Conservation (phyloP, 2,329 filamentous ascomycete genomes). For the Aspergillus bombycis region DNA sequence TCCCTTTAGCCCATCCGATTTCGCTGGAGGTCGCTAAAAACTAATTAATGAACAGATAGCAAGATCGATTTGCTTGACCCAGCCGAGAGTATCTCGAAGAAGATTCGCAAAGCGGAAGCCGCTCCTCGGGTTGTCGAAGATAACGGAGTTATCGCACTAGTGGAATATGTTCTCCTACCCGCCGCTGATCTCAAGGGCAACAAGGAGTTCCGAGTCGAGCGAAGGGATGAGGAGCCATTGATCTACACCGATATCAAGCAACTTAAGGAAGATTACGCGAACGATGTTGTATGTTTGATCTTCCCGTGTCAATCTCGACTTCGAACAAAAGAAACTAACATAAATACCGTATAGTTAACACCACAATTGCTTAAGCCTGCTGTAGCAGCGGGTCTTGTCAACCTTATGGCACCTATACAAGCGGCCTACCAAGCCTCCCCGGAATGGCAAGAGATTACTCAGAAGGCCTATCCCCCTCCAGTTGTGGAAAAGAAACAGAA, state of each 20-base stretch:
- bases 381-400: constrained; percentile 71
- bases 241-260: constrained; percentile 76
- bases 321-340: constrained; percentile 9
- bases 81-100: constrained; percentile 74
- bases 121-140: constrained; percentile 75
- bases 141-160: constrained; percentile 84
- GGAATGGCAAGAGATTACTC: constrained; percentile 79
- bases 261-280: constrained; percentile 77
- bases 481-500: constrained; percentile 70
- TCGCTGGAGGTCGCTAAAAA: not conserved
- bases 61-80: constrained; percentile 85
- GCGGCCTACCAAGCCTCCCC: constrained; percentile 68
- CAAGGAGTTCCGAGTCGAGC: constrained; percentile 69
- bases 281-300: constrained; percentile 68
- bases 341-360: constrained; percentile 60
- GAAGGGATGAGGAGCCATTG: constrained; percentile 69
- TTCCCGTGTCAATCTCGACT: not conserved
- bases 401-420: constrained; percentile 77
- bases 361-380: constrained; percentile 89
- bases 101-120: constrained; percentile 82
- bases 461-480: constrained; percentile 79
- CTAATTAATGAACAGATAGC: constrained; percentile 43
- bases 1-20: not conserved
- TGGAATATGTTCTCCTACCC: constrained; percentile 84
- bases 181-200: constrained; percentile 53